Conservation (phyloP, 2,329 filamentous ascomycete genomes). For the Ceratocystis cacaofunesta region DNA sequence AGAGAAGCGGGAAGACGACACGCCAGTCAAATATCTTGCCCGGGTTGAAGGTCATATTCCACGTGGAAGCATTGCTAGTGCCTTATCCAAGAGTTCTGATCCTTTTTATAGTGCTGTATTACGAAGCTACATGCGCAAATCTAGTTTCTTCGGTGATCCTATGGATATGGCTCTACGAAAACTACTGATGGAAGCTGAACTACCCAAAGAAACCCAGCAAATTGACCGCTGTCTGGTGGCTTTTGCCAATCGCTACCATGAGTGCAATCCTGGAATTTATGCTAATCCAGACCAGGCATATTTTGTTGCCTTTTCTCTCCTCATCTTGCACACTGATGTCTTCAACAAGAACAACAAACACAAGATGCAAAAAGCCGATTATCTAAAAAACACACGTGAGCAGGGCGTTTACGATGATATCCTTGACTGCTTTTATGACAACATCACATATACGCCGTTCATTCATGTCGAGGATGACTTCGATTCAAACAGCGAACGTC, state of each 20-base stretch:
- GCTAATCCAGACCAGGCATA: constrained; percentile 86
- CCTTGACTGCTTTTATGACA: constrained; percentile 93
- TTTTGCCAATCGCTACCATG: constrained; percentile 92
- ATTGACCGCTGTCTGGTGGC: constrained; percentile 89
- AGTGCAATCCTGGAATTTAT: constrained; percentile 96
- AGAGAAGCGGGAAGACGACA: constrained; percentile 71
- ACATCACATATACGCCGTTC: constrained; percentile 95
- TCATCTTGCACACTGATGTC: constrained; percentile 95
- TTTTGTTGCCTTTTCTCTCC: constrained; percentile 89
- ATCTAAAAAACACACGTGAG: constrained; percentile 83
- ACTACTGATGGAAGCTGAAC: constrained; percentile 85
- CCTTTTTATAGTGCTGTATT: constrained; percentile 69
- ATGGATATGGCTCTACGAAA: constrained; percentile 97
- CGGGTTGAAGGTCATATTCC: constrained; percentile 68
- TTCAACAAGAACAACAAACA: constrained; percentile 99
- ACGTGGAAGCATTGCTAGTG: constrained; percentile 68
- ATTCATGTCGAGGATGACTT: constrained; percentile 92
- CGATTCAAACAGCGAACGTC: constrained; percentile 61
- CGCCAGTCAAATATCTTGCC: constrained; percentile 74
- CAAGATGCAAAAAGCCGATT: constrained; percentile 95
- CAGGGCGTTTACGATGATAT: constrained; percentile 91
- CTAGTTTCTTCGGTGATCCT: constrained; percentile 89
- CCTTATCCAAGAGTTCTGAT: constrained; percentile 75
- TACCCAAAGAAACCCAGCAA: constrained; percentile 95
- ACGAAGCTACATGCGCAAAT: constrained; percentile 87